Evolutionary conservation across 164 flowering plant genomes (phyloP), one percentile per base, ranked within the genome.

Genomic region (Kingdonia uniflora): DNA sequence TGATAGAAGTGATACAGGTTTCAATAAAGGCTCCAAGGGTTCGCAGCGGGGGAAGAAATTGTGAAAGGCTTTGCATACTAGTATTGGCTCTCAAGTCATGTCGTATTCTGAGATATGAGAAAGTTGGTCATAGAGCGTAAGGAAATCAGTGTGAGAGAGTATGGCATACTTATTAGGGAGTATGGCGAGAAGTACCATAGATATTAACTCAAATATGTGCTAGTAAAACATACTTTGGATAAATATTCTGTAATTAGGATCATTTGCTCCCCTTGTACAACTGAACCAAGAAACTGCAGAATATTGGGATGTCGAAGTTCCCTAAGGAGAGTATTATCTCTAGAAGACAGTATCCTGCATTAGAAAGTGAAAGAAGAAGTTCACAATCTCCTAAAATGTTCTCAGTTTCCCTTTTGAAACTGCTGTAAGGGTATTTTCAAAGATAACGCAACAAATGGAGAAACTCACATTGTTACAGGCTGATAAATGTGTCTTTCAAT

Each of bases 261-360:
- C 76, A 78, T 72, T 54, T 80, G 74, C 26, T 76, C 79, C 40
- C 75, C 74, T 5, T 64, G 69, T 21, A 73, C 72, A 56, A 65
- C 67, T 48, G 82, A 79, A 35, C 86, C 82, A 58, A 80, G 76
- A 65, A 80, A 76, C 57, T 80, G 80, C 66, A 80, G 49, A 23
- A 80, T 78, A 61, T 80, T 80, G n/a, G 86, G 86, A 64, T 80
- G 86, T 44, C 78, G 65, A 35, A 80, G 79, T 61, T 78, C 79
- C 39, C 67, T 60, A 11, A 80, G 56, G 55, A 61, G 62, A 49
- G 63, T 70, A 35, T 72, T 72, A 29, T 78, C 78, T 62, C 55
- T 78, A 6, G 81, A 72, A 50, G 78, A 66, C 41, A 80, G 43
- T 49, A 60, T 63, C 76, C 85, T 80, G 63, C 56, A 62, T 37